Evolutionary conservation across 169 alveolate species (phyloP).

Genomic region (Plasmodium knowlesi): DNA sequence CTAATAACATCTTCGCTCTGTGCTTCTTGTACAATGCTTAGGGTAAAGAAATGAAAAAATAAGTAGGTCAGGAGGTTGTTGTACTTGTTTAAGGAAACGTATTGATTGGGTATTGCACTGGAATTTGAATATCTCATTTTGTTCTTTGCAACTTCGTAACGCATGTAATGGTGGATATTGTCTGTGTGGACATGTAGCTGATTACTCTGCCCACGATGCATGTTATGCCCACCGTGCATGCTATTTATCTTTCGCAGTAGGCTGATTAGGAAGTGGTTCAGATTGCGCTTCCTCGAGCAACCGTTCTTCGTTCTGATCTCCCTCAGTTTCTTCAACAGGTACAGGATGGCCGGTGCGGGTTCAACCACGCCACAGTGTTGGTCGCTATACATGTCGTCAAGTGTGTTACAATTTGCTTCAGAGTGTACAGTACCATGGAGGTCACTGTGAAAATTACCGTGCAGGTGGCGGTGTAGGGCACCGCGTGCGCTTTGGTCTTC

Average conservation of each 20-base stretch:
- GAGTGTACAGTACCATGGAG: background rate
- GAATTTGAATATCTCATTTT: background rate
- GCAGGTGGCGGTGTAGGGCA: background rate
- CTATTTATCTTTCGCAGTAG: background rate
- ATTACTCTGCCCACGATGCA: background rate
- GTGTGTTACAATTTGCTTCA: background rate
- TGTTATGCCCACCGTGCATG: background rate
- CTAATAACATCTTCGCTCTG: background rate
- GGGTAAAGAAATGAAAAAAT: constrained; percentile 22
- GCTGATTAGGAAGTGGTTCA: background rate
- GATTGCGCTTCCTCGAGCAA: background rate
- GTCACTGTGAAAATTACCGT: background rate
- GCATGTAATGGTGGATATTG: background rate
- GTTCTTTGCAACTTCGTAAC: background rate
- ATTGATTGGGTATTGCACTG: background rate
- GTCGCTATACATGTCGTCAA: background rate
- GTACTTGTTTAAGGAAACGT: constrained; percentile 13
- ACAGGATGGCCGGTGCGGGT: background rate
- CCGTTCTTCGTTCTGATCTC: background rate
- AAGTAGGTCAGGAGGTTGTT: constrained; percentile 3
- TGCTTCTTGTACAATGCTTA: background rate
- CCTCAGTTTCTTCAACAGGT: constrained; percentile 5
- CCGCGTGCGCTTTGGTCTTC: background rate
- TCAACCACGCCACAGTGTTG: background rate
- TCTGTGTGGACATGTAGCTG: background rate